Evolutionary conservation across 2,329 filamentous ascomycete species (phyloP).

Genomic region (Polychaeton citri): DNA sequence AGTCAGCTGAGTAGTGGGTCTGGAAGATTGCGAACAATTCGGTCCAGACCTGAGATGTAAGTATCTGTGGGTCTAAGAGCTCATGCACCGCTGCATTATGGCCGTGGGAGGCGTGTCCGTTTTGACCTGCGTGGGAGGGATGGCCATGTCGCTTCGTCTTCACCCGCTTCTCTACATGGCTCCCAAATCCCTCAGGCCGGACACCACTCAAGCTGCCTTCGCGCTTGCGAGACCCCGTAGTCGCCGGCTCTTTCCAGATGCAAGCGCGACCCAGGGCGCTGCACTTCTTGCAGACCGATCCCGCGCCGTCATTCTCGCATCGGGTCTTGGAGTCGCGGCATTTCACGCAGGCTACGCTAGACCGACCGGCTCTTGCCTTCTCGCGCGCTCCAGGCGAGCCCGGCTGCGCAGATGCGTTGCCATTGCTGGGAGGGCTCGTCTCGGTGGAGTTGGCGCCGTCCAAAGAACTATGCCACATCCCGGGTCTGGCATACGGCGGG

Average conservation of each 20-base stretch:
- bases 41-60: constrained; percentile 54
- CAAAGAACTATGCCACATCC: not conserved
- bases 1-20: constrained; percentile 57
- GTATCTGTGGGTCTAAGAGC: constrained; percentile 46
- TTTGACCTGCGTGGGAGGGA: constrained; percentile 5
- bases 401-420: not conserved
- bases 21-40: constrained; percentile 59
- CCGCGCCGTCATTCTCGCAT: constrained; percentile 65
- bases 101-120: constrained; percentile 3
- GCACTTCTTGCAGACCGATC: constrained; percentile 61
- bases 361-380: not conserved
- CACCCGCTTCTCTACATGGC: not conserved
- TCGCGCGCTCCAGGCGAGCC: not conserved
- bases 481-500: too few relatives aligned
- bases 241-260: constrained; percentile 48
- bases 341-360: constrained; percentile 54
- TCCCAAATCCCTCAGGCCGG: constrained; percentile 2
- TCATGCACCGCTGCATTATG: constrained; percentile 7
- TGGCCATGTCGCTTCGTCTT: not conserved
- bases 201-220: constrained; percentile 11
- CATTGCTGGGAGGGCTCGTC: not conserved
- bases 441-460: not conserved
- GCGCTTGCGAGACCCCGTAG: constrained; percentile 20
- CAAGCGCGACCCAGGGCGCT: constrained; percentile 59
- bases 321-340: constrained; percentile 77